Conservation (phyloP, 495 filamentous ascomycete genomes). For the Podospora bellae-mahoneyi region DNA sequence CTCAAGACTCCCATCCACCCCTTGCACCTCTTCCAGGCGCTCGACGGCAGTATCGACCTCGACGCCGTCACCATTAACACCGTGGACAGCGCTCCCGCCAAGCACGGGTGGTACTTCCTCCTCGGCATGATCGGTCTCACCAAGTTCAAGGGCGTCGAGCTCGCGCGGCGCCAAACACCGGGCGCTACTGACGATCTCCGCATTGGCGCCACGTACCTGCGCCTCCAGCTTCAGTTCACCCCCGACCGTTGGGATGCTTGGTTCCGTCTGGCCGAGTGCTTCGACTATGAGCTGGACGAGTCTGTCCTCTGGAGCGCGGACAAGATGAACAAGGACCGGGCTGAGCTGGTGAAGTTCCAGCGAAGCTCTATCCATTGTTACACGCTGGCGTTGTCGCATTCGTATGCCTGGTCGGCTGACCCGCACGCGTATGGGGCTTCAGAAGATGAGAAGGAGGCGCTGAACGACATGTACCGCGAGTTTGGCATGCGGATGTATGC, state of each 20-base stretch:
- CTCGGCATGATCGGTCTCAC: conserved; percentile 83
- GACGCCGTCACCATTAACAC: conserved; percentile 52
- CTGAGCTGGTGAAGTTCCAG: conserved; percentile 71
- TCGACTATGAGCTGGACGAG: conserved; percentile 89
- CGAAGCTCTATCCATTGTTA: conserved; percentile 89
- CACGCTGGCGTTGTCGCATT: conserved; percentile 75
- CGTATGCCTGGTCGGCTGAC: conserved; percentile 61
- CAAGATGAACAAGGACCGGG: conserved; percentile 81
- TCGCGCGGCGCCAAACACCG: conserved; percentile 71
- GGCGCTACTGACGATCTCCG: conserved; percentile 82
- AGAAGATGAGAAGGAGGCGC: conserved; percentile 58
- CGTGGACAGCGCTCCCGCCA: conserved; percentile 57
- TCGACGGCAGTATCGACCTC: conserved; percentile 68
- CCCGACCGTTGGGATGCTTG: conserved; percentile 90
- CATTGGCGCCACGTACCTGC: conserved; percentile 75
- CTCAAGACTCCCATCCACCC: conserved; percentile 79
- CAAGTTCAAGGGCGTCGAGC: conserved; percentile 69
- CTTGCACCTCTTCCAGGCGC: conserved; percentile 68
- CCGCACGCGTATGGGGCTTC: conserved; percentile 37
- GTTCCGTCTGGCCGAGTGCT: conserved; percentile 90
- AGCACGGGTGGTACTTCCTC: conserved; percentile 89
- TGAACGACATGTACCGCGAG: conserved; percentile 82
- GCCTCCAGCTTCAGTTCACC: conserved; percentile 80
- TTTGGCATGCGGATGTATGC: conserved; percentile 89
- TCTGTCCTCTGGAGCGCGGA: conserved; percentile 92